Base-by-base conservation (phyloP, 306 rosid genomes). In the Lablab purpureus region DNA sequence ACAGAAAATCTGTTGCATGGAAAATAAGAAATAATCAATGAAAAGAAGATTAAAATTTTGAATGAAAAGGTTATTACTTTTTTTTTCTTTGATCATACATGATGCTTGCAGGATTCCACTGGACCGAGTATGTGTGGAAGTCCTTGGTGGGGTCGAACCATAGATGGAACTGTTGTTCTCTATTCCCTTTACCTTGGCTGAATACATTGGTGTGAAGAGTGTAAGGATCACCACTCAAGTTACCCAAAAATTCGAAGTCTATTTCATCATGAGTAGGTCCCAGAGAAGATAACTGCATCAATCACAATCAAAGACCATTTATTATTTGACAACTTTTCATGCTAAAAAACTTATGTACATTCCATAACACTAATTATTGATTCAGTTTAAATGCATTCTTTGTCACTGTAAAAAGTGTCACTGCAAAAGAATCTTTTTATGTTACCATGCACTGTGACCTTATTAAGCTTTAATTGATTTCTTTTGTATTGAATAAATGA, bases 151-250 rank as follows among this genome's bases (percentile, higher is more conserved):
- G 94, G 74, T 90, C 92, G 63, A 90, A 90, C 94, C 93, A 89
- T 9, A 89, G 81, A 51, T 89, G 73, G 47, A 89, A 87, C 21
- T 87, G 93, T 28, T 89, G 91, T 46, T 89, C 94, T 84, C 89
- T 88, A 64, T 86, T 86, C 0, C 94, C 94, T 36, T 84, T 81
- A 10, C 94, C 94, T 76, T 82, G 86, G 2, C 88, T 75, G 84
- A 84, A 90, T 5, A 90, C 77, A 14, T 90, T 90, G 0, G 92
- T 90, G 10, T 90, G 94, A 22, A 90, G 87, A 71, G 73, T 87
- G 54, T 90, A 90, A 2, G 94, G 94, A 58, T 90, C 89, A 41
- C 94, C 92, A 73, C 88, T 88, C 67, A 90, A 84, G 85, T 90
- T 90, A 0, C 94, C 94, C 32, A 90, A 82, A 73, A 90, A 90